Percentiles rank a stretch among this genome's conserved stretches.
Evolutionary conservation across 1,139 yeast species (phyloP).

Genomic region (Blastobotrys ciferrii): DNA sequence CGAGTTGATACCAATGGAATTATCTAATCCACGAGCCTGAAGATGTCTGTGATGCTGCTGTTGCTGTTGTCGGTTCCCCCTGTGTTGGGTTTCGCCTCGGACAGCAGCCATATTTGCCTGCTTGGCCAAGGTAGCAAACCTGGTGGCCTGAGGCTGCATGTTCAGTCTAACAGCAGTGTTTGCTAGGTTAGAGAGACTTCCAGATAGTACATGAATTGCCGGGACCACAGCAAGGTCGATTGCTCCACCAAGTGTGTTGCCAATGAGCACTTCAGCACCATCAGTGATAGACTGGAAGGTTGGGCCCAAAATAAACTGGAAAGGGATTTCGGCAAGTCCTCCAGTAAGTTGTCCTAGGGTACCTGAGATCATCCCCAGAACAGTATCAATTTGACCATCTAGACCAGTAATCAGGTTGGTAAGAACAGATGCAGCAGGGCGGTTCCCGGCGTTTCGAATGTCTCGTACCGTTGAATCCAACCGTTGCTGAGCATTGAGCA

Average conservation of each 20-base stretch:
- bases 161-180: constrained; percentile 20
- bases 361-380: constrained; percentile 26
- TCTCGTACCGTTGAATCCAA: constrained; percentile 23
- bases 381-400: constrained; percentile 35
- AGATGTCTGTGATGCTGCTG: not conserved
- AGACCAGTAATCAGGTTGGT: constrained; percentile 31
- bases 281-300: constrained; percentile 33
- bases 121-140: constrained; percentile 12
- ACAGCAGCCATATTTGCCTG: constrained; percentile 20
- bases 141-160: constrained; percentile 20
- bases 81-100: constrained; percentile 14
- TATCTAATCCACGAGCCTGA: not conserved
- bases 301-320: constrained; percentile 28
- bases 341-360: constrained; percentile 28
- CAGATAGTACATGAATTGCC: constrained; percentile 25
- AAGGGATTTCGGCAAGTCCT: constrained; percentile 21
- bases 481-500: constrained; percentile 27
- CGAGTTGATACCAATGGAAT: not conserved
- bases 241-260: constrained; percentile 32
- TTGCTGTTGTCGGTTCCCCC: no score
- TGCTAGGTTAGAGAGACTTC: constrained; percentile 20
- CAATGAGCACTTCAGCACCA: constrained; percentile 33
- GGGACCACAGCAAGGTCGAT: constrained; percentile 26
- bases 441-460: constrained; percentile 23
- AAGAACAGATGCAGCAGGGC: constrained; percentile 28